phyloP scores from a whole-genome alignment of 2,329 filamentous ascomycete species.

The Hypoxylon sp. region DNA sequence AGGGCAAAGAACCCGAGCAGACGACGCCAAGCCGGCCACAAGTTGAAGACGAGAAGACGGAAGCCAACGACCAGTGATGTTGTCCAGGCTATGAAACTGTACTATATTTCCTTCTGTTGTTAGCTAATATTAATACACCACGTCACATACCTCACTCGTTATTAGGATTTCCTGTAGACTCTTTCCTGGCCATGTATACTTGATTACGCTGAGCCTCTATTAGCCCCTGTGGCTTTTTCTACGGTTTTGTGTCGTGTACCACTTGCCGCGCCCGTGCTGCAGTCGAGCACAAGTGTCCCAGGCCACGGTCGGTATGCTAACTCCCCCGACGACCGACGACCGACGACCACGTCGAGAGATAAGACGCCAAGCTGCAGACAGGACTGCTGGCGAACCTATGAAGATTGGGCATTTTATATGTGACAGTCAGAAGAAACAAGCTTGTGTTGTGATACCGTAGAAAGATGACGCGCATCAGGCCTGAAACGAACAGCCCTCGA shows the following conservation, averaged over 20 bases:
- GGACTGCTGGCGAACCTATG: background rate
- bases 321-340: conserved; percentile 3
- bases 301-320: background rate
- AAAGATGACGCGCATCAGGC: conserved; percentile 2
- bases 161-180: background rate
- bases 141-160: background rate
- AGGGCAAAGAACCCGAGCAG: conserved; percentile 16
- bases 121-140: background rate
- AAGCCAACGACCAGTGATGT: conserved; percentile 8
- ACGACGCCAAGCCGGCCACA: conserved; percentile 10
- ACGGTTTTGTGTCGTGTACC: conserved; percentile 1
- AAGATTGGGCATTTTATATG: conserved; percentile 2
- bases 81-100: background rate
- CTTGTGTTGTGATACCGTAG: background rate
- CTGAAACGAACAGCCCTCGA: background rate
- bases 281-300: background rate
- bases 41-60: conserved; percentile 11
- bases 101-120: background rate
- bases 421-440: conserved; percentile 1
- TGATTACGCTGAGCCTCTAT: background rate
- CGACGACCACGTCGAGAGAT: background rate
- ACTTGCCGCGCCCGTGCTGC: background rate
- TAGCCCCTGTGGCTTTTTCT: background rate
- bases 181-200: background rate
- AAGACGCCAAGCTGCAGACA: conserved; percentile 12